Percentiles rank a stretch among this genome's conserved stretches.
phyloP scores from a whole-genome alignment of 352 stramenopile species.

The Pythium insidiosum region DNA sequence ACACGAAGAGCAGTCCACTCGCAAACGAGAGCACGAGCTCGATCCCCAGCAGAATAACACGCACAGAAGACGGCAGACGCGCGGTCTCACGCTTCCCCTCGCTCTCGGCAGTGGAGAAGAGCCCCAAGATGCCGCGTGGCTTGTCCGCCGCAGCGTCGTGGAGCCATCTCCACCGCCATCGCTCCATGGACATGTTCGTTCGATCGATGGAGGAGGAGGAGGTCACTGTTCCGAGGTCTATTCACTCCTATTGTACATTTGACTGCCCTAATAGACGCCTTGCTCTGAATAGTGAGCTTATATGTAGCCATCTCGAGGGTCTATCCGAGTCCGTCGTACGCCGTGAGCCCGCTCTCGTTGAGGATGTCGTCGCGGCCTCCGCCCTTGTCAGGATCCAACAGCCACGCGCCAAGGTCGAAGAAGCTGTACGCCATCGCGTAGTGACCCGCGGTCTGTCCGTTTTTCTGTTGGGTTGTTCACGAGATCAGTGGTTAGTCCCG shows the following conservation, averaged over 20 bases:
- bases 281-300: too few relatives aligned
- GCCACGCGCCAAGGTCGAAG: conserved; percentile 88
- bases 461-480: conserved; percentile 25
- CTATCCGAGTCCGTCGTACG: conserved; percentile 86
- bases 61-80: conserved; percentile 1
- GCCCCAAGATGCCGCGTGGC: too few relatives aligned
- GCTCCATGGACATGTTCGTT: too few relatives aligned
- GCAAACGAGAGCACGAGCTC: conserved; percentile 11
- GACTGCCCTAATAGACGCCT: too few relatives aligned
- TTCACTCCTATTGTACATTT: too few relatives aligned
- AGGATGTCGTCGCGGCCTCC: conserved; percentile 74
- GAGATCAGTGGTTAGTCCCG: not conserved
- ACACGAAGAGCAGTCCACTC: conserved; percentile 9
- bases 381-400: conserved; percentile 83
- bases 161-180: too few relatives aligned
- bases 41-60: conserved; percentile 6
- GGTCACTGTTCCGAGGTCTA: not conserved
- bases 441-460: conserved; percentile 89
- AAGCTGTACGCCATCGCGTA: conserved; percentile 91
- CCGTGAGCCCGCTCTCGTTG: conserved; percentile 88
- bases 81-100: too few relatives aligned
- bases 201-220: too few relatives aligned
- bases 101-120: too few relatives aligned
- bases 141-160: too few relatives aligned
- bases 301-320: too few relatives aligned